Conservation (phyloP, 371 early-diverging fungal genomes). For the Apophysomyces variabilis region DNA sequence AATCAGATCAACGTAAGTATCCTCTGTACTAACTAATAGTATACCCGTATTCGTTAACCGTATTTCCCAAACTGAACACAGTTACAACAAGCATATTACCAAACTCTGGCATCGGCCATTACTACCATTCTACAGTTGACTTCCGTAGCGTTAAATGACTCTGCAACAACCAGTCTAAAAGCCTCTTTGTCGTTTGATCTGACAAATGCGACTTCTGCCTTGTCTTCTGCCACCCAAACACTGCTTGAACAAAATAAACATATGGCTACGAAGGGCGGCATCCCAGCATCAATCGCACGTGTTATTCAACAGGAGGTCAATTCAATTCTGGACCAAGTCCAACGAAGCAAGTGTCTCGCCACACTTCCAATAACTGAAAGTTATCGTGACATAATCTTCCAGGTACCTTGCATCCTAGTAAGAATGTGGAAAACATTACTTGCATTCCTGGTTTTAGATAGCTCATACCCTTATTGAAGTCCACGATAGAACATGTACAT, state of each 20-base stretch:
- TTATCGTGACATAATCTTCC: not conserved
- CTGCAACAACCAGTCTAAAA: conserved; percentile 30
- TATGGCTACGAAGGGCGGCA: conserved; percentile 2
- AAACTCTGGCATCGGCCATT: conserved; percentile 1
- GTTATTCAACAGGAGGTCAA: conserved; percentile 48
- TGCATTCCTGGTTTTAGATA: not conserved
- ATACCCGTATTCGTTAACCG: not conserved
- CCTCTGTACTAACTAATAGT: not conserved
- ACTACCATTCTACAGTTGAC: conserved; percentile 6
- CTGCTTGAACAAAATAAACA: conserved; percentile 8
- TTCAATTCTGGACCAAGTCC: conserved; percentile 12
- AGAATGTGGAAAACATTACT: not conserved
- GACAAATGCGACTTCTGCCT: conserved; percentile 24
- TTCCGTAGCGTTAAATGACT: not conserved
- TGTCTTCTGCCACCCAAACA: conserved; percentile 20
- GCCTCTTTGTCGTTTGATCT: conserved; percentile 24
- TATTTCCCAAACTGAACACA: not conserved
- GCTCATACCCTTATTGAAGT: conserved; percentile 5
- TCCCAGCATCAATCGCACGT: conserved; percentile 57
- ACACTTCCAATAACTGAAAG: not conserved
- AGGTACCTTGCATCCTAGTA: not conserved
- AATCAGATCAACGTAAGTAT: not conserved
- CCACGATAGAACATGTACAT: conserved; percentile 17
- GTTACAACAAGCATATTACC: conserved; percentile 3
- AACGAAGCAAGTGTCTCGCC: conserved; percentile 2